phyloP scores from a whole-genome alignment of 2,329 filamentous ascomycete species.

The Acarospora socialis region DNA sequence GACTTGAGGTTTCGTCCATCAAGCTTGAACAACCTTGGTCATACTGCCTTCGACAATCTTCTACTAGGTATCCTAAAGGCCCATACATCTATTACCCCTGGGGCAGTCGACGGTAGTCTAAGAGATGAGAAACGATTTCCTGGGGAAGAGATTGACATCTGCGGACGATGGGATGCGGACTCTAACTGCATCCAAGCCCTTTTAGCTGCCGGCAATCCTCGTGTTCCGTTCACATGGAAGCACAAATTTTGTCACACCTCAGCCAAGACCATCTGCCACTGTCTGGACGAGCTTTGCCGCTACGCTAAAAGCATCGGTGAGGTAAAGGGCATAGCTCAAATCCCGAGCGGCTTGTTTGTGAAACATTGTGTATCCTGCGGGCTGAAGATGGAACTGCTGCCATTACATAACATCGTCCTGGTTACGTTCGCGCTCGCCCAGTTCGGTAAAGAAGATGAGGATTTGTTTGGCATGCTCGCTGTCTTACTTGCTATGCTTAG shows the following conservation, averaged over 20 bases:
- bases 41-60: conserved; percentile 28
- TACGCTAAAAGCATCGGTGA: conserved; percentile 4
- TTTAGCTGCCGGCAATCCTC: conserved; percentile 15
- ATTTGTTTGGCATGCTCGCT: conserved; percentile 26
- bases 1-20: no score
- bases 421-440: conserved; percentile 22
- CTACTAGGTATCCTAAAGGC: conserved; percentile 25
- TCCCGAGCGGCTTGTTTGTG: conserved; percentile 19
- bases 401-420: conserved; percentile 26
- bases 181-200: conserved; percentile 23
- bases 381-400: conserved; percentile 19
- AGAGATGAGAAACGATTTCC: conserved; percentile 17
- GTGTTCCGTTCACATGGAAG: conserved; percentile 27
- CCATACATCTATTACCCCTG: conserved; percentile 21
- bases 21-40: conserved; percentile 22
- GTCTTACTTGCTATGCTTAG: conserved; percentile 23
- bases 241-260: conserved; percentile 33
- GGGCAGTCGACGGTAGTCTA: conserved; percentile 19
- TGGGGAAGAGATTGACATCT: conserved; percentile 30
- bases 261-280: conserved; percentile 25
- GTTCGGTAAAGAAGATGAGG: conserved; percentile 22
- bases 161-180: conserved; percentile 31
- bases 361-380: conserved; percentile 20
- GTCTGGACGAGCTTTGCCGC: conserved; percentile 18
- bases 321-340: no score